phyloP scores from a whole-genome alignment of 345 rosid genomes.

The Eucalyptus albens region DNA sequence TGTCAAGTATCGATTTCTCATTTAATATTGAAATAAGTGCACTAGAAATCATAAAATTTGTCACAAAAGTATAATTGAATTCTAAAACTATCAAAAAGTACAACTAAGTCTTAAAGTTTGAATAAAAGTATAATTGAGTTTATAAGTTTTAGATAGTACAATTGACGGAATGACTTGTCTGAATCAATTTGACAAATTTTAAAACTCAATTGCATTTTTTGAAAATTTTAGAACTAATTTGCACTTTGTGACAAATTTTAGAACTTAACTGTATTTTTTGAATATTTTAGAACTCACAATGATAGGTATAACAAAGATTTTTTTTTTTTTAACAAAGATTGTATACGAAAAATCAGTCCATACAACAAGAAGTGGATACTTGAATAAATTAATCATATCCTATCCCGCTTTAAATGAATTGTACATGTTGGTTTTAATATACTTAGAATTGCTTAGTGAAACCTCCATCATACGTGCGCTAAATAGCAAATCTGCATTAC shows the following conservation, averaged over 20 bases:
- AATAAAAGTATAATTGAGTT: fast-evolving
- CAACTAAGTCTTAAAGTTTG: fast-evolving
- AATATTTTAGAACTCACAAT: fast-evolving
- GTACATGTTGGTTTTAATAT: background rate
- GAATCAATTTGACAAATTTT: too few relatives aligned
- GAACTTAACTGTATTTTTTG: fast-evolving
- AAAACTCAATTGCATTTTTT: too few relatives aligned
- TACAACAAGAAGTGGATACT: background rate
- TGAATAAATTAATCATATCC: background rate
- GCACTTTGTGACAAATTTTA: too few relatives aligned
- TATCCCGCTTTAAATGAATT: background rate
- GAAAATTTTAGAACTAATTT: fast-evolving
- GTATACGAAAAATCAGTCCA: background rate
- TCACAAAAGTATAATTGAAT: too few relatives aligned
- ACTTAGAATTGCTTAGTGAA: background rate
- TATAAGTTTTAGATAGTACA: too few relatives aligned
- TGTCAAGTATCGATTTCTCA: background rate
- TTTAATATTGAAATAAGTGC: background rate
- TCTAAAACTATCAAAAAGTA: fast-evolving
- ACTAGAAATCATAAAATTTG: too few relatives aligned
- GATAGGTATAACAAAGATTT: background rate
- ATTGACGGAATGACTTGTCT: fast-evolving
- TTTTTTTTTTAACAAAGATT: background rate
- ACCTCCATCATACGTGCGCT: background rate
- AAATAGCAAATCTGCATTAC: background rate